Conservation (phyloP, 805 yeast genomes). For the Barnettozyma vustinii region DNA sequence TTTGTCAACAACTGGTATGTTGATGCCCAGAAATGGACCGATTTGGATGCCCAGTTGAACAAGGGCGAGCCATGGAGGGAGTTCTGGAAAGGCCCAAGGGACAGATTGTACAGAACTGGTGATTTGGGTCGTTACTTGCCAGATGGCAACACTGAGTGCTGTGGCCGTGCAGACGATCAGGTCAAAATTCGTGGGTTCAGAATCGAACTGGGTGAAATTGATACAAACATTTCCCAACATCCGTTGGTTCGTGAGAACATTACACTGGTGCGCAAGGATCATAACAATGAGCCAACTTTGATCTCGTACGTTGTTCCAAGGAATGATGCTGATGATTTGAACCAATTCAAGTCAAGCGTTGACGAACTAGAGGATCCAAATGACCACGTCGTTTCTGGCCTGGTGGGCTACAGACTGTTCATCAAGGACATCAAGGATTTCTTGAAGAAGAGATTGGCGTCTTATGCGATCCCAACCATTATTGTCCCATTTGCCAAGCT, state of each 20-base stretch:
- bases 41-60: slow-evolving; percentile 41
- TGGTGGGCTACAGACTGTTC: slow-evolving; percentile 68
- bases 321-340: slow-evolving; percentile 42
- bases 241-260: slow-evolving; percentile 87
- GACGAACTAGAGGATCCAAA: slow-evolving; percentile 38
- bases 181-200: slow-evolving; percentile 98
- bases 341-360: slow-evolving; percentile 37
- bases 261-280: slow-evolving; percentile 87
- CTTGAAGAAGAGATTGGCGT: slow-evolving; percentile 83
- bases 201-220: slow-evolving; percentile 97
- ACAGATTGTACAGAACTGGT: slow-evolving; percentile 93
- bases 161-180: slow-evolving; percentile 99
- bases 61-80: slow-evolving; percentile 59
- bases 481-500: slow-evolving; percentile 81
- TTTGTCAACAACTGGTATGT: slow-evolving; percentile 91
- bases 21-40: slow-evolving; percentile 56
- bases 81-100: slow-evolving; percentile 91
- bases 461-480: slow-evolving; percentile 89
- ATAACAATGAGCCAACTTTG: slow-evolving; percentile 86
- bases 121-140: slow-evolving; percentile 95
- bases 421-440: slow-evolving; percentile 77
- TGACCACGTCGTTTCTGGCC: slow-evolving; percentile 72
- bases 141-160: slow-evolving; percentile 96
- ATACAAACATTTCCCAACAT: slow-evolving; percentile 93
- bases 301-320: slow-evolving; percentile 90